Evolutionary conservation across 306 rosid genomes (phyloP), one percentile per base, ranked within the genome.

Genomic region (Sechiopsis laciniata): DNA sequence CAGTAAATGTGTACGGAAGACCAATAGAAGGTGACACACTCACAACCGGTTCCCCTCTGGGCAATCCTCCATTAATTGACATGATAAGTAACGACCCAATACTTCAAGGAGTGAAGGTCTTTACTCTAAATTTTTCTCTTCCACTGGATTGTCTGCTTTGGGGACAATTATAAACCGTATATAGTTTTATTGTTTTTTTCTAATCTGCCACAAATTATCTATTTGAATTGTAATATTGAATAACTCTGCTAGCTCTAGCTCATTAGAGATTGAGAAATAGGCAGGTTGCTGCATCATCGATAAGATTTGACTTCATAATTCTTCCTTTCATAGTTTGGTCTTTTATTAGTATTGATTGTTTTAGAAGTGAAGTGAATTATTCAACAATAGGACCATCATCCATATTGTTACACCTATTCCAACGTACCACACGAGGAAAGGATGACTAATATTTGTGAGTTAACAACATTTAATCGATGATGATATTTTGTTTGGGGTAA

Each of bases 81-180:
- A 71, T 89, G 95, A 89, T 94, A 75, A 94, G 99, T 78, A 94
- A 83, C 2, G 99, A 94, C 82, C 92, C 97, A 74, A 80, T 91
- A 78, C 91, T 94, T 76, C 85, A 78, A 9, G 89, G 91, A 85
- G 97, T 86, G 81, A 91, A 94, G 97, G 99, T 94, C 75, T 76
- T 74, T 65, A 57, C 79, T 76, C 82, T 76, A 29, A 59, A 61
- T 61, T 71, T 77, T 35, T 77, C 75, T 40, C 51, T 80, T 59
- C 29, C 54, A 35, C 56, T 53, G 22, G 20, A 68, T 48, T 69
- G 56, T 48, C 45, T 71, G 63, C 62, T 71, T 29, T 22, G 6
- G 10, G 51, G 63, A 26, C 63, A 53, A 54, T 15, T 70, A 22
- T 70, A 29, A 71, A 29, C 51, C 17, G 10, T 66, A 64, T 14